Evolutionary conservation across 495 filamentous ascomycete genomes (phyloP), one percentile per base, ranked within the genome.

Genomic region (Aspergillus biplanus): DNA sequence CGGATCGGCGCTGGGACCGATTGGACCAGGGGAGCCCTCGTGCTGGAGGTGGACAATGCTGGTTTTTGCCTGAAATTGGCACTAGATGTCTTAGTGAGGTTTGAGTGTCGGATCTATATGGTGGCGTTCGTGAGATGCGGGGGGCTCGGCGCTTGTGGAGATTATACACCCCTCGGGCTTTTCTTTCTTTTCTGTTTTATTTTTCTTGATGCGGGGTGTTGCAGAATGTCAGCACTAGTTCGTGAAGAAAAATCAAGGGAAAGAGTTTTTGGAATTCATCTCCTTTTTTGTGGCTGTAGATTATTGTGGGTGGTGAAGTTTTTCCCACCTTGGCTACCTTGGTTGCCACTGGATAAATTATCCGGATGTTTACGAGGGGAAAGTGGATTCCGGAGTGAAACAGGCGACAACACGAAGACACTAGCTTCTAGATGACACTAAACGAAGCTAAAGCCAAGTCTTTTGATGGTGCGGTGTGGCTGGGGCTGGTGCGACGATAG

Each of bases 21-120:
- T 50, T 50, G 47, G 47, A 31, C 6, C 47, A 27, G 16, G 47
- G 47, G 21, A 2, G 11, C 9, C 18, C 11, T 18, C 21, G n/a
- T 8, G 16, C 3, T 18, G 18, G 27, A 18, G 5, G n/a, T 11
- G 7, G 50, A 33, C 1, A 53, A 33, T 8, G 46, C 50, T 27
- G 21, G 6, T 8, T 53, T 49, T 27, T 53, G 50, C 50, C 33
- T 54, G 33, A 34, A 54, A 27, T 50, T 16, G 8, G 15, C 48
- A 18, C 48, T 50, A 34, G 52, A 27, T 31, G 6, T 34, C 15
- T 16, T 50, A 49, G 47, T 13, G 47, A 21, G n/a, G 27, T 33
- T 54, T 33, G 52, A 8, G 12, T 54, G 52, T 54, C 52, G 52
- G 52, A 54, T 54, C 52, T 54, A 54, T 54, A 54, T 54, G 52